These are phyloP conservation scores for Fusarium marasasianum DNA, from an alignment of 2,329 filamentous ascomycete species.

Conservation along the genomic window DNA sequence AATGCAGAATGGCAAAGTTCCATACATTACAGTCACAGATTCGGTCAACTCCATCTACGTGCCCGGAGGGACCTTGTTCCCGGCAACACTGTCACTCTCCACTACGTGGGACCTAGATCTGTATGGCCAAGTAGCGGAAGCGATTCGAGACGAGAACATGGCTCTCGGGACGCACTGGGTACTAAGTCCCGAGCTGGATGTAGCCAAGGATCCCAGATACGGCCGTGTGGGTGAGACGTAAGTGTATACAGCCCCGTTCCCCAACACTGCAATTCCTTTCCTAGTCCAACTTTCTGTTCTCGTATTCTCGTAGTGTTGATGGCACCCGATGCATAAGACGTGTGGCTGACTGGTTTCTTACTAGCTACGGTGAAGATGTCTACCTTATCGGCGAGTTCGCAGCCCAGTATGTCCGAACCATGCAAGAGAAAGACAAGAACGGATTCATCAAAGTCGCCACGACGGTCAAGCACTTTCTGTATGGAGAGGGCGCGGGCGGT, in stretches of 20 bases:
- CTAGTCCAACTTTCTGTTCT: fast-evolving
- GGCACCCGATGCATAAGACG: fast-evolving
- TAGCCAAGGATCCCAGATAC: neutral
- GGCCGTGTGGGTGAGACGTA: neutral
- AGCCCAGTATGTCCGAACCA: neutral
- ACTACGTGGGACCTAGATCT: neutral
- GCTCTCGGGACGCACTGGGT: neutral
- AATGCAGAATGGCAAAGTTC: neutral
- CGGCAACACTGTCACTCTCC: neutral
- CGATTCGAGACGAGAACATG: neutral
- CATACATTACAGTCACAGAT: neutral
- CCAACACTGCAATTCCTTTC: no score
- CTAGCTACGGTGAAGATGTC: neutral
- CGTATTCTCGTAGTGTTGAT: fast-evolving
- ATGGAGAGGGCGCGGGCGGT: neutral
- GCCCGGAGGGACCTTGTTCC: neutral
- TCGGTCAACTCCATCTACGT: neutral
- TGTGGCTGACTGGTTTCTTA: neutral
- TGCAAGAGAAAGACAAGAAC: neutral
- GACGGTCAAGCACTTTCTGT: neutral
- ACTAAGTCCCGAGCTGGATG: neutral
- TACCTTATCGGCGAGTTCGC: neutral
- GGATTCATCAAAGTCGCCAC: neutral
- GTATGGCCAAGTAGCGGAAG: neutral
- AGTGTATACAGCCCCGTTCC: neutral